A percentile compares a stretch with the other conserved stretches of the same genome.
Evolutionary conservation across 2,329 filamentous ascomycete genomes (phyloP).

Genomic region (Nectriaceae sp.): DNA sequence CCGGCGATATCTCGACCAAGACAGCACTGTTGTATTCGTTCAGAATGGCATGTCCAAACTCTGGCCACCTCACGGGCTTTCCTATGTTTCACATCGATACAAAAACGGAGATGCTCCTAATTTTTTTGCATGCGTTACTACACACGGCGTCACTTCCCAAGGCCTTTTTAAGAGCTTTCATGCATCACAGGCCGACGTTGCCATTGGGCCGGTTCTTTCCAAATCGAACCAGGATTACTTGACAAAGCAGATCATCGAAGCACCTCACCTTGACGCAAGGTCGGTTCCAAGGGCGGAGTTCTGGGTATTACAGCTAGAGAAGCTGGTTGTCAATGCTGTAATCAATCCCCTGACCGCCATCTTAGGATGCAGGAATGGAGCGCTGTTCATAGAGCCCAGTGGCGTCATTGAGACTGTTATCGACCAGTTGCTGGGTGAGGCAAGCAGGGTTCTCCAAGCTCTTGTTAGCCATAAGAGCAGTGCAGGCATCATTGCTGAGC

Average conservation of each 20-base stretch:
- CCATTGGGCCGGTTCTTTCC: conserved; percentile 48
- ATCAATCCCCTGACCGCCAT: conserved; percentile 87
- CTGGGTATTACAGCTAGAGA: conserved; percentile 74
- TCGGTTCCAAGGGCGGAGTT: conserved; percentile 45
- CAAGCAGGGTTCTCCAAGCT: conserved; percentile 69
- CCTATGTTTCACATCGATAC: conserved; percentile 46
- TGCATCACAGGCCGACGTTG: conserved; percentile 50
- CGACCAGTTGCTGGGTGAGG: conserved; percentile 71
- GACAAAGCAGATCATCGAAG: conserved; percentile 41
- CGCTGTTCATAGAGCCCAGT: conserved; percentile 62
- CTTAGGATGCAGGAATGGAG: conserved; percentile 76
- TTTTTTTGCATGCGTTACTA: conserved; percentile 70
- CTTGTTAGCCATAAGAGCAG: conserved; percentile 62
- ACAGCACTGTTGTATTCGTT: conserved; percentile 77
- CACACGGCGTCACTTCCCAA: conserved; percentile 55
- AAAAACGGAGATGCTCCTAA: conserved; percentile 51
- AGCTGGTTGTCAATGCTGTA: conserved; percentile 77
- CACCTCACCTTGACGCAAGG: conserved; percentile 45
- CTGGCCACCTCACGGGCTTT: conserved; percentile 53
- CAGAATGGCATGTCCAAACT: conserved; percentile 84
- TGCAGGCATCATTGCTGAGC: conserved; percentile 37
- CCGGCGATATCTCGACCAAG: conserved; percentile 58
- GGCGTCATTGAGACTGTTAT: conserved; percentile 59
- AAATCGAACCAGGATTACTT: conserved; percentile 39
- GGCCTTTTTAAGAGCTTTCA: conserved; percentile 55